Conservation (phyloP, 805 yeast genomes). For the Maudiozyma serrabonitensis region DNA sequence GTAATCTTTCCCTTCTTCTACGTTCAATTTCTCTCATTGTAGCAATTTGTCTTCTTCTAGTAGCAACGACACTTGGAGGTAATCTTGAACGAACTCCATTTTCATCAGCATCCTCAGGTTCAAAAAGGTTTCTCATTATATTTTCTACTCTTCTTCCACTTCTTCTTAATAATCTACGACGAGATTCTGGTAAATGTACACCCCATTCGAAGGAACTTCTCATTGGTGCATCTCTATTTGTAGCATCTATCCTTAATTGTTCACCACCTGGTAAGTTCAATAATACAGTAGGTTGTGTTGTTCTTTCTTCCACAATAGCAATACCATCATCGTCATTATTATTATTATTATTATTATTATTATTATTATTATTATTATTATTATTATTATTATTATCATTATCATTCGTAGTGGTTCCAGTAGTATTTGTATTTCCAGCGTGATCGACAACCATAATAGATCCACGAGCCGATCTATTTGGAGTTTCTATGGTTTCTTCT, state of each 20-base stretch:
- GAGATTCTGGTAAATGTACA: constrained; percentile 8
- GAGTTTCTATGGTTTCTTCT: neutral
- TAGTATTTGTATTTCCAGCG: neutral
- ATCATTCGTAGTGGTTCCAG: constrained; percentile 1
- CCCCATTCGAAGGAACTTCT: constrained; percentile 23
- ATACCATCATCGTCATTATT: constrained; percentile 23
- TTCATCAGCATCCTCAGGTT: neutral
- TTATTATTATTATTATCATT: neutral
- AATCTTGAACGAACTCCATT: neutral
- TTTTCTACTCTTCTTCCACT: constrained; percentile 12
- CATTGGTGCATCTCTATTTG: constrained; percentile 18
- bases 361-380: constrained; percentile 3
- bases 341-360: neutral
- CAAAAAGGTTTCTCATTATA: constrained; percentile 2
- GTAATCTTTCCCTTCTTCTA: neutral
- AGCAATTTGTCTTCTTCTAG: constrained; percentile 1
- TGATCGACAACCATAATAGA: neutral
- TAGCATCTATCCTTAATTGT: constrained; percentile 13
- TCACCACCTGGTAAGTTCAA: constrained; percentile 24
- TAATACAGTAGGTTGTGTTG: constrained; percentile 15
- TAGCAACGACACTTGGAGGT: constrained; percentile 7
- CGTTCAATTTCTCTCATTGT: neutral
- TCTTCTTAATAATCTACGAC: constrained; percentile 13
- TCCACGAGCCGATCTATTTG: neutral
- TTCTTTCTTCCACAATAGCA: constrained; percentile 24